Conservation (phyloP, 805 yeast genomes). For the Maudiozyma bulderi region DNA sequence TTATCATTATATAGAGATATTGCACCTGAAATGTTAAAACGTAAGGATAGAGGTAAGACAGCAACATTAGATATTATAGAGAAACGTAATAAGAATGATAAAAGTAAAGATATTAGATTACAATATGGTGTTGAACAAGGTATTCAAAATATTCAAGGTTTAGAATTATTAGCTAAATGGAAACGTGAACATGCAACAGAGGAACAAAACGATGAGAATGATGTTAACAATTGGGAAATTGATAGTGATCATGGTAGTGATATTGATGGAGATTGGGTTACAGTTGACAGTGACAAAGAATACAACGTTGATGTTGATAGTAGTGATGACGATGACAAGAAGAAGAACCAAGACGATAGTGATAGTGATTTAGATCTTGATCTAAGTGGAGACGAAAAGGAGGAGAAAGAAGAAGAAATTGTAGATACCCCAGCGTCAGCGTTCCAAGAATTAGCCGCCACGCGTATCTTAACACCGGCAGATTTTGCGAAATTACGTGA, state of each 20-base stretch:
- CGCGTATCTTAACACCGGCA: slow-evolving; percentile 87
- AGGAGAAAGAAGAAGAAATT: slow-evolving; percentile 14
- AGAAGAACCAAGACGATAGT: slow-evolving; percentile 21
- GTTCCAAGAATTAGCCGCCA: slow-evolving; percentile 52
- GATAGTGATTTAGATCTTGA: slow-evolving; percentile 50
- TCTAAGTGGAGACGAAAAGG: slow-evolving; percentile 14
- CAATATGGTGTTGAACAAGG: slow-evolving; percentile 57
- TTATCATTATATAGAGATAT: slow-evolving; percentile 82
- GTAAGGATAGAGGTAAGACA: slow-evolving; percentile 86
- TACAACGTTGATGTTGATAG: slow-evolving; percentile 44
- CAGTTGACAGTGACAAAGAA: slow-evolving; percentile 74
- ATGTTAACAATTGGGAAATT: slow-evolving; percentile 51
- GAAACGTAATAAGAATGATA: slow-evolving; percentile 31
- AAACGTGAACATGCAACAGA: slow-evolving; percentile 38
- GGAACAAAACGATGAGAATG: slow-evolving; percentile 47
- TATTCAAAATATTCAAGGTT: slow-evolving; percentile 75
- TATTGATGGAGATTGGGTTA: slow-evolving; percentile 88
- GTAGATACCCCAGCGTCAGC: slow-evolving; percentile 27
- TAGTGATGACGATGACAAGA: slow-evolving; percentile 36
- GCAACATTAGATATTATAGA: slow-evolving; percentile 76
- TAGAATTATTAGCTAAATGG: slow-evolving; percentile 87
- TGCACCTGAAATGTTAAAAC: slow-evolving; percentile 89
- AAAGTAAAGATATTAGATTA: slow-evolving; percentile 26
- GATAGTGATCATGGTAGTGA: slow-evolving; percentile 38
- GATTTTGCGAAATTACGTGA: slow-evolving; percentile 95